These are phyloP conservation scores for Mortierella sp. DNA, from an alignment of 371 early-diverging fungal genomes.

Conservation along the genomic window DNA sequence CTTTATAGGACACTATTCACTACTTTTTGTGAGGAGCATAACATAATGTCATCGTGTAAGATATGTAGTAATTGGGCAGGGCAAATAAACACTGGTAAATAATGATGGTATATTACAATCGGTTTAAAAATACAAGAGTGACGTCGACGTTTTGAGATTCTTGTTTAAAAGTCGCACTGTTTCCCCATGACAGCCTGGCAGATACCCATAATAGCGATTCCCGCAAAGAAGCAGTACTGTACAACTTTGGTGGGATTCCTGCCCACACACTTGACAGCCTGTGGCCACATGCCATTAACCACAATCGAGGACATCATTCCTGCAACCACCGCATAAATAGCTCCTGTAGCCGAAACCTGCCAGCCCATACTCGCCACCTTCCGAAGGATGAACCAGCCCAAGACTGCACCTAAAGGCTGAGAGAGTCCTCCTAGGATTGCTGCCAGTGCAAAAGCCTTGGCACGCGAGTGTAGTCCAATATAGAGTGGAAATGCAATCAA, in stretches of 20 bases:
- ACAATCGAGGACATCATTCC: conserved; percentile 81
- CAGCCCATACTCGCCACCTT: conserved; percentile 60
- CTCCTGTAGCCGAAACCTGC: conserved; percentile 62
- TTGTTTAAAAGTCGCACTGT: conserved; percentile 36
- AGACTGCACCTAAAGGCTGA: conserved; percentile 73
- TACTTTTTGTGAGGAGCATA: conserved; percentile 35
- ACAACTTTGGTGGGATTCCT: conserved; percentile 58
- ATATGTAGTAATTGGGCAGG: background rate
- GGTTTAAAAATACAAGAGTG: too few species aligned
- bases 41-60: background rate
- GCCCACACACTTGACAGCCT: conserved; percentile 64
- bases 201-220: conserved; percentile 63
- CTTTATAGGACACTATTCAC: conserved; percentile 37
- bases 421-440: conserved; percentile 76
- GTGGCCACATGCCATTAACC: conserved; percentile 67
- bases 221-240: conserved; percentile 64
- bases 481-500: conserved; percentile 83
- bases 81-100: background rate
- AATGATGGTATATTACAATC: too few species aligned
- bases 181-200: conserved; percentile 57
- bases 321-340: conserved; percentile 67
- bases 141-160: too few species aligned
- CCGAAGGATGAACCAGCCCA: conserved; percentile 65
- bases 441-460: conserved; percentile 73
- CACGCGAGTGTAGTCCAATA: conserved; percentile 71